These are phyloP conservation scores for Fraxinus anomala DNA, from an alignment of 257 asterid genomes.

Conservation along the genomic window DNA sequence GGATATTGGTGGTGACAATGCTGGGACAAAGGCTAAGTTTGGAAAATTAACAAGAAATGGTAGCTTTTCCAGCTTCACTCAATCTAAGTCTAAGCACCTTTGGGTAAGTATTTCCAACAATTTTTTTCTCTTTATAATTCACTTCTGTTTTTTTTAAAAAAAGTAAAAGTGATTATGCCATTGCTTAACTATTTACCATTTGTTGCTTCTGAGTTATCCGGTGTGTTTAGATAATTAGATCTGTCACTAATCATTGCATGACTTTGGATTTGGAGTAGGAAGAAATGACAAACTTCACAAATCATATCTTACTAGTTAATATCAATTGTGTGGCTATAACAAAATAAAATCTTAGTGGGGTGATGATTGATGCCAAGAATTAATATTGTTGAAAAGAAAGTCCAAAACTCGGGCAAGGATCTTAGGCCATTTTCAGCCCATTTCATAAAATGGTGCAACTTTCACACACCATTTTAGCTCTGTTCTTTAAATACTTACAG, in stretches of 20 bases:
- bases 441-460: no score
- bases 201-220: background rate
- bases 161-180: background rate
- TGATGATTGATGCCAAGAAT: no score
- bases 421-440: no score
- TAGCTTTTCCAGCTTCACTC: slow-evolving; percentile 49
- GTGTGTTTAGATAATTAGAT: no score
- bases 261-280: background rate
- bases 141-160: no score
- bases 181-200: background rate
- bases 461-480: no score
- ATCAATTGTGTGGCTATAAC: background rate
- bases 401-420: background rate
- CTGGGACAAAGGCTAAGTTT: slow-evolving; percentile 30
- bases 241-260: background rate
- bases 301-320: slow-evolving; percentile 17
- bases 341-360: slow-evolving; percentile 14
- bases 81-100: slow-evolving; percentile 43
- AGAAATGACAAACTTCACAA: background rate
- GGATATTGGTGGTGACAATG: slow-evolving; percentile 37
- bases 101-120: slow-evolving; percentile 50
- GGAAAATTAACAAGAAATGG: slow-evolving; percentile 46
- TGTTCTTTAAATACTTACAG: no score
- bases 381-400: background rate
- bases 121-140: background rate